phyloP scores from a whole-genome alignment of 257 asterid genomes.

The Solanum dulcamara region DNA sequence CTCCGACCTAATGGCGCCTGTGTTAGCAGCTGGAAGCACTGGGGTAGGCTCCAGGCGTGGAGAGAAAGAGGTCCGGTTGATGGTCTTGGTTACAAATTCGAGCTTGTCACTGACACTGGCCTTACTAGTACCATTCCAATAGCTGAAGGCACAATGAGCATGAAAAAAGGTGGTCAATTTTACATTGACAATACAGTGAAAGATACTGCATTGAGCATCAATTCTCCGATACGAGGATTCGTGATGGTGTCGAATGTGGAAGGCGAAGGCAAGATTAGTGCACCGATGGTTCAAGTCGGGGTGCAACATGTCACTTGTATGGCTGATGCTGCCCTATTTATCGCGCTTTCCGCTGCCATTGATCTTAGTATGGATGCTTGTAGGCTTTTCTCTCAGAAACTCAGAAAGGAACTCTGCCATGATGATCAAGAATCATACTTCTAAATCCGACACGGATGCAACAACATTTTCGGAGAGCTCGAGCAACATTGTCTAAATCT shows the following conservation, averaged over 20 bases:
- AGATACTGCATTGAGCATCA: conserved; percentile 22
- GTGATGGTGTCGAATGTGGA: conserved; percentile 74
- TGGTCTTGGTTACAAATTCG: conserved; percentile 72
- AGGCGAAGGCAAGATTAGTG: conserved; percentile 62
- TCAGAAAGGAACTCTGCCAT: conserved; percentile 55
- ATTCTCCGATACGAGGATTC: conserved; percentile 43
- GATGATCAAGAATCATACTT: conserved; percentile 34
- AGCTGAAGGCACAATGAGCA: conserved; percentile 66
- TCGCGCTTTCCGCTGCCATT: conserved; percentile 75
- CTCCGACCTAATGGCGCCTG: conserved; percentile 62
- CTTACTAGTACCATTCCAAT: conserved; percentile 40
- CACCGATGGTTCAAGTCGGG: conserved; percentile 65
- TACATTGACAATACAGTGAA: conserved; percentile 42
- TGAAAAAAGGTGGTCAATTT: conserved; percentile 58
- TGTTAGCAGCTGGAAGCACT: conserved; percentile 81
- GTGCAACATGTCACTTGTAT: conserved; percentile 67
- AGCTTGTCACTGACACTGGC: conserved; percentile 54
- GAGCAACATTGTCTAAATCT: neutral
- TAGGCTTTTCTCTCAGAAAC: conserved; percentile 50
- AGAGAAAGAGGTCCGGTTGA: conserved; percentile 62
- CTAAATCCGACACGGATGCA: neutral
- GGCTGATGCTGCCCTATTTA: conserved; percentile 73
- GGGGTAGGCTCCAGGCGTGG: conserved; percentile 98
- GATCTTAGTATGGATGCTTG: conserved; percentile 91
- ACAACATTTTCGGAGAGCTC: neutral